Conservation (phyloP, 257 asterid genomes). For the Cinchona pubescens region DNA sequence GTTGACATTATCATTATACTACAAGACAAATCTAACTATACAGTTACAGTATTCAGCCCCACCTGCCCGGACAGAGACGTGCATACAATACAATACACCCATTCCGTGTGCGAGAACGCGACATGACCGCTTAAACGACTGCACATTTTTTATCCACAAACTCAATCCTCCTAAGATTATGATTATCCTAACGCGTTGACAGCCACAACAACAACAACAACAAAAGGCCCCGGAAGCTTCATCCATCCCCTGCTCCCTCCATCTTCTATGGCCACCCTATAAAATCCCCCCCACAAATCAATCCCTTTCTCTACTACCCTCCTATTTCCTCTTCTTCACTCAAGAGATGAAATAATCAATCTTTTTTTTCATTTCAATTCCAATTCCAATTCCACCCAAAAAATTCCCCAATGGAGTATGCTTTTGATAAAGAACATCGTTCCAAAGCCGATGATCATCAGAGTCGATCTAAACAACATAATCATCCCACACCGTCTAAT, state of each 20-base stretch:
- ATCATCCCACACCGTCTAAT: constrained; percentile 13
- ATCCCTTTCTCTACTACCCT: not conserved
- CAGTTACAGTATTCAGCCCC: no score
- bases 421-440: constrained; percentile 9
- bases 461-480: not conserved
- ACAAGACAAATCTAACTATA: no score
- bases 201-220: not conserved
- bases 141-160: not conserved
- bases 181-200: constrained; percentile 8
- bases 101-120: not conserved
- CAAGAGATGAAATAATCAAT: no score
- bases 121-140: not conserved
- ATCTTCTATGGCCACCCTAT: not conserved
- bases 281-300: constrained; percentile 6
- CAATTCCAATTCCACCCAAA: not conserved
- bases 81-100: no score
- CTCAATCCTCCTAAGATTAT: not conserved
- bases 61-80: no score
- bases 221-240: not conserved
- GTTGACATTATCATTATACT: no score
- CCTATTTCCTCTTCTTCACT: not conserved
- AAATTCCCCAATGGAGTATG: not conserved
- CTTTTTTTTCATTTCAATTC: not conserved
- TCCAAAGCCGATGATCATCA: not conserved
- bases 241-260: not conserved